Evolutionary conservation across 1,139 yeast genomes (phyloP).

Genomic region (Blastobotrys persicus): DNA sequence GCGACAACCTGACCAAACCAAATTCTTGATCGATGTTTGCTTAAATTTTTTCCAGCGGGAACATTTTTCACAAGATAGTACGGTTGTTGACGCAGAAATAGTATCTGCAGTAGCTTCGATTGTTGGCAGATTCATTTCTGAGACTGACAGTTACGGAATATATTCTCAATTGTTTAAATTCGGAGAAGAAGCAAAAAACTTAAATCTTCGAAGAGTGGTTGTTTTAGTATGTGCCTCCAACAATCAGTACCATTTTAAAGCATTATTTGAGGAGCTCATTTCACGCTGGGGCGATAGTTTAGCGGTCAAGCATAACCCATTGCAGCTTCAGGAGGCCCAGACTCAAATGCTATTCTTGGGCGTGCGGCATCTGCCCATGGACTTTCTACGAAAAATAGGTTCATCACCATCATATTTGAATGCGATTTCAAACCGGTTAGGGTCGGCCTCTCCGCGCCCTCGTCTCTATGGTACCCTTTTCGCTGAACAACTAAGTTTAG

Average conservation of each 20-base stretch:
- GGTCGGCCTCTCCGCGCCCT: slow-evolving; percentile 44
- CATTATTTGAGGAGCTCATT: slow-evolving; percentile 21
- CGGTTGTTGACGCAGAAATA: background rate
- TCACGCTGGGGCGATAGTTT: slow-evolving; percentile 28
- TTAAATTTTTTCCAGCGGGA: slow-evolving; percentile 15
- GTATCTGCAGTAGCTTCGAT: slow-evolving; percentile 15
- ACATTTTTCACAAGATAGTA: background rate
- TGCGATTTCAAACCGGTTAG: slow-evolving; percentile 47
- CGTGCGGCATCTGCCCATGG: slow-evolving; percentile 27
- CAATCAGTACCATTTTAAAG: slow-evolving; percentile 6
- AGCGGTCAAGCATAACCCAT: slow-evolving; percentile 25
- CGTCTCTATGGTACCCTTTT: slow-evolving; percentile 47
- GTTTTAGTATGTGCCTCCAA: slow-evolving; percentile 12
- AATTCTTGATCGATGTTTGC: slow-evolving; percentile 14
- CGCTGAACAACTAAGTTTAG: slow-evolving; percentile 47
- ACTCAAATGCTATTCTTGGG: slow-evolving; percentile 30
- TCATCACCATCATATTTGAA: slow-evolving; percentile 40
- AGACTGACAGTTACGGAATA: background rate
- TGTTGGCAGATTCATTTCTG: slow-evolving; percentile 4
- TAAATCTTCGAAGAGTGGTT: slow-evolving; percentile 18
- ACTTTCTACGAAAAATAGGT: slow-evolving; percentile 31
- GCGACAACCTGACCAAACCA: slow-evolving; percentile 17
- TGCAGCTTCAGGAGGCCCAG: slow-evolving; percentile 27
- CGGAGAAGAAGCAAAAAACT: slow-evolving; percentile 13
- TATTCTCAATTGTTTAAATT: slow-evolving; percentile 14